phyloP scores from a whole-genome alignment of 768 basidiomycete species.

The Termitomyces sp. region DNA sequence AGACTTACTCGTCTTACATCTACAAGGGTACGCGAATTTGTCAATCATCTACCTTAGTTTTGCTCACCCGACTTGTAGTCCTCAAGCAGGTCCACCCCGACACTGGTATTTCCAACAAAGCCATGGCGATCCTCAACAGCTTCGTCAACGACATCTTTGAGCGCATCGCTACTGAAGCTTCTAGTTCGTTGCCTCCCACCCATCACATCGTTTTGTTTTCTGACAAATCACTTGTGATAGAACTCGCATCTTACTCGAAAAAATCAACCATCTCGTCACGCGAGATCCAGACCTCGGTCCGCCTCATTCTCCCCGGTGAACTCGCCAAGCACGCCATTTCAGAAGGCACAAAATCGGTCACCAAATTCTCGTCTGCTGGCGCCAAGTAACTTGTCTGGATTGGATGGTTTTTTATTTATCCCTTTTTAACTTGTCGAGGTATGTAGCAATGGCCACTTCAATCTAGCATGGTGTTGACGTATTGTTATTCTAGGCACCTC shows the following conservation, averaged over 20 bases:
- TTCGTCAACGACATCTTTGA: conserved; percentile 96
- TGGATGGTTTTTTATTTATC: not conserved
- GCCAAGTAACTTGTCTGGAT: conserved; percentile 33
- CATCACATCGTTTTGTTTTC: not conserved
- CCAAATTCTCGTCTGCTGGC: conserved; percentile 55
- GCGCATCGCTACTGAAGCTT: conserved; percentile 85
- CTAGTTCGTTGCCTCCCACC: conserved; percentile 45
- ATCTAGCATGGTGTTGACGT: not conserved
- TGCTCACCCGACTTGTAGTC: conserved; percentile 38
- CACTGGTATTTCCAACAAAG: conserved; percentile 98
- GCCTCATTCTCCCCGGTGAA: conserved; percentile 94
- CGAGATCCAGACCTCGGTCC: conserved; percentile 95
- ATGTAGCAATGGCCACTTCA: not conserved
- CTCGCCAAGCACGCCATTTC: conserved; percentile 98
- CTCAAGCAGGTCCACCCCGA: conserved; percentile 98
- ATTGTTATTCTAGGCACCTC: not conserved
- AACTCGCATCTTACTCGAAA: conserved; percentile 97
- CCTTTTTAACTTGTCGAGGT: conserved; percentile 5
- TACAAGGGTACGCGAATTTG: conserved; percentile 61
- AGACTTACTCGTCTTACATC: conserved; percentile 93
- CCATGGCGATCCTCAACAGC: conserved; percentile 87
- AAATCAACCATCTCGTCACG: conserved; percentile 98
- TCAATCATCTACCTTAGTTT: not conserved
- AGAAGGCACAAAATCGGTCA: conserved; percentile 69
- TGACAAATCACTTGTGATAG: conserved; percentile 29